Evolutionary conservation across 352 stramenopile genomes (phyloP).

Genomic region (Globisporangium barbulae): DNA sequence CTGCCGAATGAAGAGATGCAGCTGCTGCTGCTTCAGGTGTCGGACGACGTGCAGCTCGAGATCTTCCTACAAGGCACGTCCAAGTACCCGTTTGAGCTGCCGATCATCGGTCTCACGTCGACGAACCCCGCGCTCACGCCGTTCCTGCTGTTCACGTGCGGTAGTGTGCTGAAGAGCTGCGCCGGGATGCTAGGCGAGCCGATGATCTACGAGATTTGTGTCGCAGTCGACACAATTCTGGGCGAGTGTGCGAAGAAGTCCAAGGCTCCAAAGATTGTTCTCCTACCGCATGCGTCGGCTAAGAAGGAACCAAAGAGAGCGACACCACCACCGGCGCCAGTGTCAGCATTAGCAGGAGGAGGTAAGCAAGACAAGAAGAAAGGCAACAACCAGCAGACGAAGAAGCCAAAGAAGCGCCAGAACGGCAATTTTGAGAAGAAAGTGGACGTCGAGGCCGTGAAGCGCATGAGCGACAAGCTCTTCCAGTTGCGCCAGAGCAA

Average conservation of each 20-base stretch:
- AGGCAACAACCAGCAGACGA: constrained; percentile 9
- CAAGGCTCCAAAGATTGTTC: constrained; percentile 30
- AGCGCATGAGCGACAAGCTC: constrained; percentile 42
- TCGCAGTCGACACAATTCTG: constrained; percentile 57
- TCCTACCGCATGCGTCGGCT: constrained; percentile 21
- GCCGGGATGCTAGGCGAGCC: constrained; percentile 58
- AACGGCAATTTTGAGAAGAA: constrained; percentile 12
- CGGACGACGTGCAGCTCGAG: constrained; percentile 45
- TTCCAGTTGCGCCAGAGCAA: constrained; percentile 42
- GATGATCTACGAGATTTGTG: constrained; percentile 80
- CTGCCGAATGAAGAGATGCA: constrained; percentile 26
- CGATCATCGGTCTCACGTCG: constrained; percentile 46
- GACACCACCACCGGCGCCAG: background rate
- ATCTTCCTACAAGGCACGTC: constrained; percentile 46
- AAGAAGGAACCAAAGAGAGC: background rate
- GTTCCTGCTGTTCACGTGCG: constrained; percentile 45
- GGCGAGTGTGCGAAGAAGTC: constrained; percentile 27
- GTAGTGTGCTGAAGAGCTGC: constrained; percentile 48
- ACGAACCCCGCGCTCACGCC: constrained; percentile 33
- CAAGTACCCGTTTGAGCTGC: constrained; percentile 76
- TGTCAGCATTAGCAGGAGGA: background rate
- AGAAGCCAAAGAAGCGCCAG: constrained; percentile 20
- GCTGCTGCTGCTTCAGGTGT: constrained; percentile 44
- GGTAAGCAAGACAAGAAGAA: constrained; percentile 13
- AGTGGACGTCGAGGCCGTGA: constrained; percentile 35